These are phyloP conservation scores for Paraglomus brasilianum DNA, from an alignment of 192 early-diverging fungal species.

Conservation along the genomic window DNA sequence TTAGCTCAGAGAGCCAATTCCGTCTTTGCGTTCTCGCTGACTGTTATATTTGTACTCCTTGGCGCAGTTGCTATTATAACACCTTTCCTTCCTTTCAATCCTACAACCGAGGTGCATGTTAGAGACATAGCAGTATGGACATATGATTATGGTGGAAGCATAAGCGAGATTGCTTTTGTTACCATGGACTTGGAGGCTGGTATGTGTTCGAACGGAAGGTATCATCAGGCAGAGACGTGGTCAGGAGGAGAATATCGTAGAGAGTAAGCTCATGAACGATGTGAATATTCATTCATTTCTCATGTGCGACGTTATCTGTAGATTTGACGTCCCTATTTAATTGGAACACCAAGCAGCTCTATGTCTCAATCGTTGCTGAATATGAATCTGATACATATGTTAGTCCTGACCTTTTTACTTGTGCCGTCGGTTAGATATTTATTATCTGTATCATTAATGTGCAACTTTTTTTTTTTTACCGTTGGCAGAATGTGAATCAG, in stretches of 20 bases:
- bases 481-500: constrained; percentile 62
- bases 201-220: neutral
- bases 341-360: constrained; percentile 91
- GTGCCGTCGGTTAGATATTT: neutral
- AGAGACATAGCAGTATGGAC: neutral
- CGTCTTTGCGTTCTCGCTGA: constrained; percentile 28
- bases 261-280: too few relatives aligned
- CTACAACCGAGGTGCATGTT: constrained; percentile 2
- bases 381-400: constrained; percentile 71
- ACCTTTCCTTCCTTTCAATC: constrained; percentile 8
- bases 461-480: neutral
- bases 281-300: too few relatives aligned
- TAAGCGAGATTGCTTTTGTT: constrained; percentile 25
- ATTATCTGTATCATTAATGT: neutral
- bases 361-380: constrained; percentile 76
- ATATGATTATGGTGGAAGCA: constrained; percentile 14
- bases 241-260: too few relatives aligned
- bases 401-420: constrained; percentile 24
- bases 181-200: constrained; percentile 23
- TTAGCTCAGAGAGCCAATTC: constrained; percentile 15
- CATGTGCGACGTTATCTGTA: constrained; percentile 31
- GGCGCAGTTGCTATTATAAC: constrained; percentile 10
- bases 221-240: too few relatives aligned
- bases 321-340: constrained; percentile 79
- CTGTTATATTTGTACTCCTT: constrained; percentile 20